Evolutionary conservation across 805 yeast species (phyloP).

Genomic region (Schwanniomyces occidentalis): DNA sequence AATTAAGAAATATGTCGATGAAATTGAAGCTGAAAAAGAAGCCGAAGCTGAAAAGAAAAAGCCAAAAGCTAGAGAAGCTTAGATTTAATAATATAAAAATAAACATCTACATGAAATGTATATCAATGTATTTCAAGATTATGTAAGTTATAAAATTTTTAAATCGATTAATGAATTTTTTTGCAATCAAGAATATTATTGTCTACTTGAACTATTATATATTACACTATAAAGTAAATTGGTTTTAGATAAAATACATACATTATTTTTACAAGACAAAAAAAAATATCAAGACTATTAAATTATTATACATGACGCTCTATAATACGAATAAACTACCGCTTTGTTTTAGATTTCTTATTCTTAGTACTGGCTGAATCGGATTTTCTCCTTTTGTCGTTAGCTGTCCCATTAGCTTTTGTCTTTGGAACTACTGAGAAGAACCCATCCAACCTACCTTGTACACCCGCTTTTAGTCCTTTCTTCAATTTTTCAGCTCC

Average conservation of each 20-base stretch:
- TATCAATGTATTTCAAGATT: not conserved
- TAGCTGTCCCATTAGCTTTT: slow-evolving; percentile 35
- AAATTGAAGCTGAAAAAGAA: slow-evolving; percentile 85
- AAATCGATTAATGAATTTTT: no score
- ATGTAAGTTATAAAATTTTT: not conserved
- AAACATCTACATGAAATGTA: not conserved
- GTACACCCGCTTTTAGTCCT: slow-evolving; percentile 81
- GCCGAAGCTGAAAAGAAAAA: slow-evolving; percentile 78
- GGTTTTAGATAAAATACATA: no score
- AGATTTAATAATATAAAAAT: slow-evolving; percentile 1
- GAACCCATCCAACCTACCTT: slow-evolving; percentile 90
- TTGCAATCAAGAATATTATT: no score
- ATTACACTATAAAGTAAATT: no score
- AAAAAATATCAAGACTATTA: no score
- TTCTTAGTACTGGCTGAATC: slow-evolving; percentile 31
- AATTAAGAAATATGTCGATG: slow-evolving; percentile 71
- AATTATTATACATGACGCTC: no score
- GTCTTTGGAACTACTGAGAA: slow-evolving; percentile 65
- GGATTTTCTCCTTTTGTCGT: slow-evolving; percentile 30
- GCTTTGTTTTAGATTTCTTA: slow-evolving; percentile 26
- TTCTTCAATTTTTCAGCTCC: slow-evolving; percentile 87
- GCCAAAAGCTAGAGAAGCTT: slow-evolving; percentile 26
- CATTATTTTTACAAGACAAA: no score
- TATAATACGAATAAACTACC: no score
- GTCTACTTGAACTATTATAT: no score